Percentiles rank a stretch among this genome's conserved stretches.
Evolutionary conservation across 2,329 filamentous ascomycete species (phyloP).

Genomic region (Epicoccum nigrum): DNA sequence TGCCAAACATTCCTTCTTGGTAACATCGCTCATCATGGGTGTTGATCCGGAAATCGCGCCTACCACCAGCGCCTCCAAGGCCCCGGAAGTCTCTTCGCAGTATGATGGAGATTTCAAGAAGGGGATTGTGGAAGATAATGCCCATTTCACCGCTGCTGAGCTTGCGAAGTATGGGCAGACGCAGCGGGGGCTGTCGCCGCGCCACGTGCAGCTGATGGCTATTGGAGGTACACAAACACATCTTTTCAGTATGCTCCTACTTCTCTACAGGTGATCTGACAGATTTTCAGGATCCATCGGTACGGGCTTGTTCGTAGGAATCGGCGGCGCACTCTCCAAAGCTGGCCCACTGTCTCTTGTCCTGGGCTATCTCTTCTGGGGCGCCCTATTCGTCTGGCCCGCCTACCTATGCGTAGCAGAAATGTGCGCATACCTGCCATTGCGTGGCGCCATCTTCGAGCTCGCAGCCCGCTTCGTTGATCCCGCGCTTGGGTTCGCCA

Average conservation of each 20-base stretch:
- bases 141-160: conserved; percentile 15
- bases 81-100: conserved; percentile 5
- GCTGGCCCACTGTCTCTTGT: conserved; percentile 64
- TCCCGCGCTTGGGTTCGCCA: conserved; percentile 75
- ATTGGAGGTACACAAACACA: conserved; percentile 56
- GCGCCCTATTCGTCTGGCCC: conserved; percentile 28
- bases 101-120: conserved; percentile 11
- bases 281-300: conserved; percentile 64
- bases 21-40: conserved; percentile 3
- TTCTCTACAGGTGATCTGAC: not conserved
- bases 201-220: conserved; percentile 65
- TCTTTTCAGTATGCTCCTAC: too few relatives aligned
- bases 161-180: conserved; percentile 17
- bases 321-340: conserved; percentile 53
- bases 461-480: conserved; percentile 79
- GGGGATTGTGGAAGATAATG: conserved; percentile 8
- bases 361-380: conserved; percentile 71
- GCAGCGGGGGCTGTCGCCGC: conserved; percentile 52
- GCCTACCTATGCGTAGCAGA: conserved; percentile 74
- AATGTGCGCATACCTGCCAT: conserved; percentile 80
- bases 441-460: conserved; percentile 76
- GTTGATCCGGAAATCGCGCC: conserved; percentile 13
- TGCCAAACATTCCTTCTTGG: too few relatives aligned
- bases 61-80: not conserved
- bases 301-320: conserved; percentile 73